Evolutionary conservation across 176 grass and related monocot genomes (phyloP).

Genomic region (Lolium perenne): DNA sequence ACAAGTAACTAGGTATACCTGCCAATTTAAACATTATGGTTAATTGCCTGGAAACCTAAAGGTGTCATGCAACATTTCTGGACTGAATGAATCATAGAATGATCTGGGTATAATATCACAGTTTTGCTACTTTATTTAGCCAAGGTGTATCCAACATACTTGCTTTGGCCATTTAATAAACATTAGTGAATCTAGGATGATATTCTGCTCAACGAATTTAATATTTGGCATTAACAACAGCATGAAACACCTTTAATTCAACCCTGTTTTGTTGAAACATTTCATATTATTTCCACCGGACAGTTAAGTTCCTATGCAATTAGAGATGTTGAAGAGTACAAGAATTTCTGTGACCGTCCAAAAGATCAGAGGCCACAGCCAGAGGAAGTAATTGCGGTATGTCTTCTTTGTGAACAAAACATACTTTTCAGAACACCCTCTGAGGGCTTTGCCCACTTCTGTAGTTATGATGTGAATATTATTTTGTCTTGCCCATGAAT

Average conservation of each 20-base stretch:
- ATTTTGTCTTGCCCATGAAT: slow-evolving; percentile 25
- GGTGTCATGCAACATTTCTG: not conserved
- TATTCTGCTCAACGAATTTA: slow-evolving; percentile 20
- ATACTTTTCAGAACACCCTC: slow-evolving; percentile 27
- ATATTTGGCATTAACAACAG: not conserved
- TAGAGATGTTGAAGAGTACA: slow-evolving; percentile 97
- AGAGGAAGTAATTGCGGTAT: slow-evolving; percentile 98
- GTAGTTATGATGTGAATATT: slow-evolving; percentile 17
- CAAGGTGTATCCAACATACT: not conserved
- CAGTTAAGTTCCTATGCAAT: slow-evolving; percentile 97
- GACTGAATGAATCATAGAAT: not conserved
- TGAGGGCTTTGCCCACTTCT: not conserved
- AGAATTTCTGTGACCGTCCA: slow-evolving; percentile 85
- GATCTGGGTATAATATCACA: not conserved
- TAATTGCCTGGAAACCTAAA: not conserved
- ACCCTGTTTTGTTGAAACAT: slow-evolving; percentile 12
- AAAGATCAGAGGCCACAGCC: slow-evolving; percentile 83
- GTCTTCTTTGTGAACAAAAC: slow-evolving; percentile 34
- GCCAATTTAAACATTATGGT: not conserved
- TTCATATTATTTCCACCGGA: slow-evolving; percentile 49
- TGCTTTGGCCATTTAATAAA: slow-evolving; percentile 11
- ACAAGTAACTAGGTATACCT: not conserved
- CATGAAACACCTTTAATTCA: slow-evolving; percentile 14
- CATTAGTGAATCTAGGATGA: not conserved
- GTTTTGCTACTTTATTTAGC: not conserved